Percentiles rank a stretch among this genome's conserved stretches.
Evolutionary conservation across 108 stramenopile genomes (phyloP).

Genomic region (Parmales sp.): DNA sequence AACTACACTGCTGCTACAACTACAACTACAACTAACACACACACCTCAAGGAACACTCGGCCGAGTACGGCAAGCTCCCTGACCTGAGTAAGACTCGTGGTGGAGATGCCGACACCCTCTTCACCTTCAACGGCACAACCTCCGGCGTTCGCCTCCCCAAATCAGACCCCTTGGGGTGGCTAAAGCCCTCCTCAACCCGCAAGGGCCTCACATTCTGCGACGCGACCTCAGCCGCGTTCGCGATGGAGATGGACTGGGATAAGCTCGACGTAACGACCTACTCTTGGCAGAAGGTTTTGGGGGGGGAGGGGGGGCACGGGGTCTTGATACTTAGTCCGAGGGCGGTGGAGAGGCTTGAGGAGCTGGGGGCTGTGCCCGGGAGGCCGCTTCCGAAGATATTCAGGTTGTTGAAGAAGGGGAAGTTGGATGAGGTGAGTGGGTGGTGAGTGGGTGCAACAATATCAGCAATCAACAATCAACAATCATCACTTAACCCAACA

Average conservation of each 20-base stretch:
- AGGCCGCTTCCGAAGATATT: conserved; percentile 99
- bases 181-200: conserved; percentile 59
- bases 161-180: conserved; percentile 76
- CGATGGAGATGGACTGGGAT: conserved; percentile 96
- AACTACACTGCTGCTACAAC: too few species aligned
- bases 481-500: too few species aligned
- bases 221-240: conserved; percentile 97
- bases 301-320: conserved; percentile 98
- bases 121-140: conserved; percentile 99
- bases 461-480: too few species aligned
- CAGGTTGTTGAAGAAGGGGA: conserved; percentile 94
- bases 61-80: conserved; percentile 90
- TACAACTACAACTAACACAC: too few species aligned
- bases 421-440: conserved; percentile 80
- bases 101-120: conserved; percentile 85
- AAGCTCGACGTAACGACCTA: conserved; percentile 98
- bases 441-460: too few species aligned
- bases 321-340: conserved; percentile 89
- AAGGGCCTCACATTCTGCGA: conserved; percentile 91
- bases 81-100: conserved; percentile 77
- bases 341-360: conserved; percentile 95
- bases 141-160: conserved; percentile 89
- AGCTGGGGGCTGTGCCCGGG: conserved; percentile 80
- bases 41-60: conserved; percentile 76
- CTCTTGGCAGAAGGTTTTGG: conserved; percentile 99